Percentiles rank a stretch among this genome's conserved stretches.
These are phyloP conservation scores for Chenopodium quinoa DNA, from an alignment of 148 eudicot genomes.

Conservation along the genomic window DNA sequence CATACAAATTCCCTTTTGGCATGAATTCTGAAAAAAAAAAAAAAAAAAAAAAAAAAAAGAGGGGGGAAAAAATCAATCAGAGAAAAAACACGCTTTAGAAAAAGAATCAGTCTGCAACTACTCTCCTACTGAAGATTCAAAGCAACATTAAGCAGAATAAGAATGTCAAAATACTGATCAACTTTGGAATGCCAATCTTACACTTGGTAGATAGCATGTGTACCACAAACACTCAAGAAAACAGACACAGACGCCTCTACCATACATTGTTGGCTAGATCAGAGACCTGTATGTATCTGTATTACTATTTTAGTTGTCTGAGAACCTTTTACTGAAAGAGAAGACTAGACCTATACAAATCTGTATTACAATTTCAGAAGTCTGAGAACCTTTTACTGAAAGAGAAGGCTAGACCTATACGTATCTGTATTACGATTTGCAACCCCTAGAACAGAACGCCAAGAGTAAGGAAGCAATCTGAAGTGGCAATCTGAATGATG, in stretches of 20 bases:
- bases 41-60: conserved; percentile 25
- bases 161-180: not conserved
- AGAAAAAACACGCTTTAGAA: conserved; percentile 17
- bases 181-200: not conserved
- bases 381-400: not conserved
- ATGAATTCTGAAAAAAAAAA: conserved; percentile 56
- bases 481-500: not conserved
- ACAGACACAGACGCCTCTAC: not conserved
- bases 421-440: not conserved
- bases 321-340: not conserved
- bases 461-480: not conserved
- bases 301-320: not conserved
- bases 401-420: not conserved
- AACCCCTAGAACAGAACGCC: not conserved
- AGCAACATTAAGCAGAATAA: not conserved
- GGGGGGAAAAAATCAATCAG: not conserved
- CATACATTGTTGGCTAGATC: not conserved
- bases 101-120: not conserved
- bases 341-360: not conserved
- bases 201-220: not conserved
- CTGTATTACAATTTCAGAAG: no score
- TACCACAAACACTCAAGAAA: not conserved
- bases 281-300: not conserved
- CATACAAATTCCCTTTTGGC: conserved; percentile 76
- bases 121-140: not conserved